Base-by-base conservation (phyloP, 83 land plant genomes). In the Larix sibirica region DNA sequence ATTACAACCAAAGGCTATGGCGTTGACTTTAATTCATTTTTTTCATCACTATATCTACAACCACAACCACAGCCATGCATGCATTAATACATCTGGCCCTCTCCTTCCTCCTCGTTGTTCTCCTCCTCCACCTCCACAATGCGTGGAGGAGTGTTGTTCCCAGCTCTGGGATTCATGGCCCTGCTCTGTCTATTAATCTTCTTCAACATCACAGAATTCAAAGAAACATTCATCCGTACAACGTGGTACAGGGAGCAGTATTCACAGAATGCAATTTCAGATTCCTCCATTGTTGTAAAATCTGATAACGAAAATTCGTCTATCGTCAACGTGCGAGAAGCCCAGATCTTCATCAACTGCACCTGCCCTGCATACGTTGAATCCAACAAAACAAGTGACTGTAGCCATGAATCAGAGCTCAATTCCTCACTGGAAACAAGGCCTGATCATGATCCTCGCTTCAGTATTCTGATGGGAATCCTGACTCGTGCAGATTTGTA, bases 391-490 rank as follows among this genome's bases (percentile, higher is more conserved):
- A 33, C 6, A 73, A 8, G 58, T 20, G 77, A 40, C 13, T 4
- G 23, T 26, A 73, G 77, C 56, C 50, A 42, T 21, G 24, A n/a
- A 44, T 18, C n/a, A 36, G 50, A 70, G 17, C 20, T 17, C 21
- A 70, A 6, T 16, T 0, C 20, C 40, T 18, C 69, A 18, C 4
- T 50, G 28, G 40, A 71, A 1, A 40, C 47, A 5, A 20, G 4
- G 40, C n/a, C 42, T 14, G 76, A 2, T 6, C 3, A 71, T 16
- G 23, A 44, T 44, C 50, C 50, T 44, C 50, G 17, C 21, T 83
- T 91, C 83, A 86, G 83, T 60, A 83, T 93, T 79, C 77, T 91
- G 56, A 81, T 91, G 54, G 94, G 94, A 28, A 78, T 94, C 76
- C 79, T 94, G 31, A 90, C 89, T 59, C 82, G 64, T 18, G 81